Conservation (phyloP, 371 early-diverging fungal genomes). For the Mortierella sp. region DNA sequence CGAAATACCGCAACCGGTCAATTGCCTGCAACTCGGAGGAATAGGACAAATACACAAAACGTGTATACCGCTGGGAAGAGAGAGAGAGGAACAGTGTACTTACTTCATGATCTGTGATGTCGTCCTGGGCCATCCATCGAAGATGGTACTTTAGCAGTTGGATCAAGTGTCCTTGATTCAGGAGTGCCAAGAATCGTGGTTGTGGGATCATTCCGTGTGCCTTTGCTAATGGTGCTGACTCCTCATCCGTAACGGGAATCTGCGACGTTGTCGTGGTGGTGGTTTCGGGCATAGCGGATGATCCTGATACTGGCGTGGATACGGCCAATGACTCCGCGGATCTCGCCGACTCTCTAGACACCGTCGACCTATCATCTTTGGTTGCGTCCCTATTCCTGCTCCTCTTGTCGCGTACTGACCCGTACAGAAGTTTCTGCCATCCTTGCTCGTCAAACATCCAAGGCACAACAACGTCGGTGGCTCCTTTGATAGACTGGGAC, state of each 20-base stretch:
- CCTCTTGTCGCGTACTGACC: background rate
- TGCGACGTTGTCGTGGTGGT: background rate
- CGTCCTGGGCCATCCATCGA: slow-evolving; percentile 37
- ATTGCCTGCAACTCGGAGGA: too few relatives aligned
- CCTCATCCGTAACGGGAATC: background rate
- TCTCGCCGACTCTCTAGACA: too few relatives aligned
- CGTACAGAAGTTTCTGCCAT: slow-evolving; percentile 37
- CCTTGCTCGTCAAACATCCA: slow-evolving; percentile 27
- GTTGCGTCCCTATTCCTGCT: background rate
- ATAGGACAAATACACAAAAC: too few relatives aligned
- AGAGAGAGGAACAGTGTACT: background rate
- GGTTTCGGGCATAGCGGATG: background rate
- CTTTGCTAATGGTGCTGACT: background rate
- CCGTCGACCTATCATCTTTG: background rate
- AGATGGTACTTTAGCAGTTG: slow-evolving; percentile 36
- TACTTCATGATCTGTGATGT: slow-evolving; percentile 39
- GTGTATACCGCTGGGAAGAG: too few relatives aligned
- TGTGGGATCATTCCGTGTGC: slow-evolving; percentile 19
- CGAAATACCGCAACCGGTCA: too few relatives aligned
- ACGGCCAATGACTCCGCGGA: too few relatives aligned
- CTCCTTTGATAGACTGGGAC: too few relatives aligned
- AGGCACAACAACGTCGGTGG: slow-evolving; percentile 14
- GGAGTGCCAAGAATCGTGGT: slow-evolving; percentile 26
- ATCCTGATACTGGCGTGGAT: background rate
- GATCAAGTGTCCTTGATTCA: slow-evolving; percentile 45